Conservation (phyloP, 2,329 filamentous ascomycete species). For the Aspergillus fischeri region DNA sequence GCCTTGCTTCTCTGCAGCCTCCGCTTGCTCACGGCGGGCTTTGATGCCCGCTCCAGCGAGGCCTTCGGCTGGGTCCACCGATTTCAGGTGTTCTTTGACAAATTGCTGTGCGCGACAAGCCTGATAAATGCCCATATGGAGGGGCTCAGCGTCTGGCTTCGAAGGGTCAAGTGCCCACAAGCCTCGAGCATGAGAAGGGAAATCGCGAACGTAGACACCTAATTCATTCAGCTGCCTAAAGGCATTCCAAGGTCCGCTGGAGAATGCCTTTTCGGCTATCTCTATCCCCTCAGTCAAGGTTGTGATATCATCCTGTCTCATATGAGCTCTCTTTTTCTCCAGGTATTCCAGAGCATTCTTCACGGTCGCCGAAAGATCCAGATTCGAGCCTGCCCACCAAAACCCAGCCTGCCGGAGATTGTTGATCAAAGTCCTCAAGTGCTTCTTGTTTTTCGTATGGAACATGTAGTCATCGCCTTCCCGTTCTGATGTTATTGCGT, state of each 20-base stretch:
- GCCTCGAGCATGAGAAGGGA: slow-evolving; percentile 57
- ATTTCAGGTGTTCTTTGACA: slow-evolving; percentile 40
- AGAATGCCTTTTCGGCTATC: slow-evolving; percentile 57
- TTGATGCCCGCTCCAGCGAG: slow-evolving; percentile 40
- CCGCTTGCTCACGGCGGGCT: slow-evolving; percentile 26
- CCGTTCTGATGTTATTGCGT: slow-evolving; percentile 82
- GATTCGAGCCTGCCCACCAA: slow-evolving; percentile 74
- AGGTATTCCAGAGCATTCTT: slow-evolving; percentile 67
- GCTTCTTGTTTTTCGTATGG: slow-evolving; percentile 66
- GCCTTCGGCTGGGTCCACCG: slow-evolving; percentile 35
- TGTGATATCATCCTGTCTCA: slow-evolving; percentile 57
- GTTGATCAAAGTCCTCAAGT: slow-evolving; percentile 63
- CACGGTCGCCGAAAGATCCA: slow-evolving; percentile 61
- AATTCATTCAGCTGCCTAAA: slow-evolving; percentile 72
- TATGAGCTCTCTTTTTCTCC: slow-evolving; percentile 54
- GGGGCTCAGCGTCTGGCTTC: slow-evolving; percentile 38
- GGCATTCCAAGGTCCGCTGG: slow-evolving; percentile 60
- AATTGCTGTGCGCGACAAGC: slow-evolving; percentile 53
- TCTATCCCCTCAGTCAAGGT: slow-evolving; percentile 63
- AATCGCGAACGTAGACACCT: slow-evolving; percentile 65
- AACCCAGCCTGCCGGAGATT: slow-evolving; percentile 83
- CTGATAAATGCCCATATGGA: slow-evolving; percentile 57
- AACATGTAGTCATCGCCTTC: slow-evolving; percentile 86
- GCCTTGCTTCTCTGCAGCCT: slow-evolving; percentile 12
- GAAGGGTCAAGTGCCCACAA: slow-evolving; percentile 64